phyloP scores from a whole-genome alignment of 2,329 filamentous ascomycete species.

The Verticillium zaregamsianum region DNA sequence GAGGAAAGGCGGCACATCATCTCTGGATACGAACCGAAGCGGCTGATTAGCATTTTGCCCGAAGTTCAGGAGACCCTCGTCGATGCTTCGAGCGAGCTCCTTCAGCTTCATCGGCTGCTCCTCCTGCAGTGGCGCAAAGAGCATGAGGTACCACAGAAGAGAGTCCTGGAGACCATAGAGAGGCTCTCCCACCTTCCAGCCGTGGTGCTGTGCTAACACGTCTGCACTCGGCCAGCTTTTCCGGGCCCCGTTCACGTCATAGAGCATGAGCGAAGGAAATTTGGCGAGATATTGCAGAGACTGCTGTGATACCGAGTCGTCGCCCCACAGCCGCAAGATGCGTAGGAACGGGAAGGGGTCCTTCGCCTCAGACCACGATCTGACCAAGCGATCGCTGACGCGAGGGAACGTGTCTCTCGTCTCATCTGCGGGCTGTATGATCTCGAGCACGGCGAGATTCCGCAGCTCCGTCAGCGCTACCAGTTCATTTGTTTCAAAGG shows the following conservation, averaged over 20 bases:
- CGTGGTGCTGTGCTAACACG: slow-evolving; percentile 18
- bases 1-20: slow-evolving; percentile 25
- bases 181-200: slow-evolving; percentile 28
- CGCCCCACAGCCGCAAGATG: slow-evolving; percentile 41
- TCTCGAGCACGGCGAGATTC: slow-evolving; percentile 44
- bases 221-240: slow-evolving; percentile 29
- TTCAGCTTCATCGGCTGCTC: slow-evolving; percentile 15
- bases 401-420: slow-evolving; percentile 25
- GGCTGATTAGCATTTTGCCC: slow-evolving; percentile 10
- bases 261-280: slow-evolving; percentile 41
- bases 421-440: slow-evolving; percentile 33
- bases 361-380: slow-evolving; percentile 37
- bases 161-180: slow-evolving; percentile 23
- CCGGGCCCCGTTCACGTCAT: slow-evolving; percentile 33
- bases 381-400: slow-evolving; percentile 40
- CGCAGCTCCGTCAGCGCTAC: slow-evolving; percentile 34
- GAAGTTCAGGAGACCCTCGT: slow-evolving; percentile 25
- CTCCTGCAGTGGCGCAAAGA: slow-evolving; percentile 25
- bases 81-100: slow-evolving; percentile 25
- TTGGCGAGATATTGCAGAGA: slow-evolving; percentile 35
- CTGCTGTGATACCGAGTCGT: slow-evolving; percentile 30
- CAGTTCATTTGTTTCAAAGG: slow-evolving; percentile 33
- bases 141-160: slow-evolving; percentile 28
- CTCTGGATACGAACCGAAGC: slow-evolving; percentile 25
- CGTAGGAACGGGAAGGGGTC: slow-evolving; percentile 42